Conservation (phyloP, 2,329 filamentous ascomycete species). For the Neopestalotiopsis rosae region DNA sequence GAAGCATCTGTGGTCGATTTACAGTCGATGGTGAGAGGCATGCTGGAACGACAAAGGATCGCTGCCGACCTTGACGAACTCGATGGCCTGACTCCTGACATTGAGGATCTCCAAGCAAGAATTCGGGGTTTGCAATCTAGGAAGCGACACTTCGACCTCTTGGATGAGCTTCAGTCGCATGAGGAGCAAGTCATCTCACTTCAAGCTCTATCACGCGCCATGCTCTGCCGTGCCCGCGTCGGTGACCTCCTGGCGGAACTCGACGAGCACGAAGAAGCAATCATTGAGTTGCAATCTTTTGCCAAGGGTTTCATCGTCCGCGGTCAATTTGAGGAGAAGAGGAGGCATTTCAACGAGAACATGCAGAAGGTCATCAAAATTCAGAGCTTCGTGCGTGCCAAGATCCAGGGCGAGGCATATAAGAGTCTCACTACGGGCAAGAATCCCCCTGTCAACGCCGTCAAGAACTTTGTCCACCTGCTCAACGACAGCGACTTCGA, state of each 20-base stretch:
- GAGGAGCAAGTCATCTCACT: slow-evolving; percentile 70
- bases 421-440: slow-evolving; percentile 96
- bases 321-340: slow-evolving; percentile 80
- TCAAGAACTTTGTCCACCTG: slow-evolving; percentile 97
- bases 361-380: slow-evolving; percentile 99
- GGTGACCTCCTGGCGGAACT: slow-evolving; percentile 77
- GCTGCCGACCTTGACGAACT: slow-evolving; percentile 59
- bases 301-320: slow-evolving; percentile 78
- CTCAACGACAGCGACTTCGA: slow-evolving; percentile 98
- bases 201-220: slow-evolving; percentile 79
- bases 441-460: slow-evolving; percentile 93
- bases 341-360: slow-evolving; percentile 88
- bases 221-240: slow-evolving; percentile 77
- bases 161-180: slow-evolving; percentile 73
- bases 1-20: slow-evolving; percentile 54
- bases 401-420: slow-evolving; percentile 96
- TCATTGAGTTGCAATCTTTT: slow-evolving; percentile 76
- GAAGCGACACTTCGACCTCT: slow-evolving; percentile 62
- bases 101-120: slow-evolving; percentile 69
- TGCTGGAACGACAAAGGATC: slow-evolving; percentile 60
- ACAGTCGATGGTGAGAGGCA: slow-evolving; percentile 66
- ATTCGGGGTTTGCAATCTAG: slow-evolving; percentile 71
- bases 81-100: slow-evolving; percentile 58
- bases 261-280: slow-evolving; percentile 80
- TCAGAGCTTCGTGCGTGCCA: slow-evolving; percentile 93